Percentiles rank a stretch among this genome's conserved stretches.
phyloP scores from a whole-genome alignment of 768 basidiomycete species.

The Pisolithus sp. region DNA sequence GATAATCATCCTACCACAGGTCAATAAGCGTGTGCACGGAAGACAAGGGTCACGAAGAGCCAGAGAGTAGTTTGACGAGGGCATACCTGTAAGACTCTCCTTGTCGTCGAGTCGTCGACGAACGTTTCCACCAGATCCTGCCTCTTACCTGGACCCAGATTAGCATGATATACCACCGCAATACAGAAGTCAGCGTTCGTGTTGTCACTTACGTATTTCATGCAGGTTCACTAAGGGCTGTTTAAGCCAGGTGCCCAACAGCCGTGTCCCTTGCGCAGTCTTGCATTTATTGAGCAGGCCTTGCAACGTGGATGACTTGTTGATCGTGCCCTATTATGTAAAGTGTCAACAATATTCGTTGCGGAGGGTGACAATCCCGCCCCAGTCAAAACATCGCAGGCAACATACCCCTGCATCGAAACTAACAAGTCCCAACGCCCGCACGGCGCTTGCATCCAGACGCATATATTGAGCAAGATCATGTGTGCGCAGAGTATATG shows the following conservation, averaged over 20 bases:
- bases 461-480: conserved; percentile 94
- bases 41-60: background rate
- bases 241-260: conserved; percentile 90
- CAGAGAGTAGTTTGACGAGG: background rate
- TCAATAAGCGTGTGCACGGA: background rate
- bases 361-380: background rate
- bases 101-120: conserved; percentile 66
- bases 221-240: conserved; percentile 93
- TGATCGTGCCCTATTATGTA: conserved; percentile 44
- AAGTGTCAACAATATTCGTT: conserved; percentile 5
- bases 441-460: conserved; percentile 89
- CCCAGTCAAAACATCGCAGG: background rate
- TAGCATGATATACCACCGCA: background rate
- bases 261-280: conserved; percentile 85
- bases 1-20: conserved; percentile 63
- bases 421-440: conserved; percentile 83
- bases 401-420: conserved; percentile 38
- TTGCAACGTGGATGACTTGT: conserved; percentile 81
- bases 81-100: conserved; percentile 66
- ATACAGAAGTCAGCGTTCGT: background rate
- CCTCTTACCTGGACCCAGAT: conserved; percentile 53
- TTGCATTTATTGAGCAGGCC: conserved; percentile 94
- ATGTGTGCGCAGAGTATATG: conserved; percentile 78
- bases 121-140: conserved; percentile 87
- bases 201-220: conserved; percentile 66